A percentile compares a stretch with the other conserved stretches of the same genome.
phyloP scores from a whole-genome alignment of 306 rosid species.

The Vicia sativa region DNA sequence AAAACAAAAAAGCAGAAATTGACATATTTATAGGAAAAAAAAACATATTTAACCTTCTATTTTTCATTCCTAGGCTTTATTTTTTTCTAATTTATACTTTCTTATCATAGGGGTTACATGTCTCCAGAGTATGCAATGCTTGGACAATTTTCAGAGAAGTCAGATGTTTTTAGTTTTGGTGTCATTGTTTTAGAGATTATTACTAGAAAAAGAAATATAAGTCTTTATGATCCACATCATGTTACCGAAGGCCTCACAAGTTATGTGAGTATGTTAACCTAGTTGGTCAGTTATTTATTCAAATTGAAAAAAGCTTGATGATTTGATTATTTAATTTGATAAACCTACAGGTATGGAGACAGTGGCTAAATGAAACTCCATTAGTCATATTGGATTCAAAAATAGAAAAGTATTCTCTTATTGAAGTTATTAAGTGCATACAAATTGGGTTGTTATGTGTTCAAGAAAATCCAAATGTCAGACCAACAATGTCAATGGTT shows the following conservation, averaged over 20 bases:
- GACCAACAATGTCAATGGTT: conserved; percentile 49
- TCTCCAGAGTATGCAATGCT: conserved; percentile 47
- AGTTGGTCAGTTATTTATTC: background rate
- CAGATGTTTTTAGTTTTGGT: conserved; percentile 44
- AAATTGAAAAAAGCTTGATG: background rate
- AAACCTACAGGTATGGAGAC: conserved; percentile 44
- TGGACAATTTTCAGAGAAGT: conserved; percentile 44
- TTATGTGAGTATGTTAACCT: conserved; percentile 13
- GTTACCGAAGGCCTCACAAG: background rate
- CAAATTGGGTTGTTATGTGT: conserved; percentile 53
- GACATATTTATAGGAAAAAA: background rate
- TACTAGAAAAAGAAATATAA: conserved; percentile 40
- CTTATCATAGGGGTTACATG: conserved; percentile 43
- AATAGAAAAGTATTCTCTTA: conserved; percentile 31
- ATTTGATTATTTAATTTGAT: background rate
- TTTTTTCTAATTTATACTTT: background rate
- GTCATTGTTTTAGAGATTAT: conserved; percentile 49
- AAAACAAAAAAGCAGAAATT: background rate
- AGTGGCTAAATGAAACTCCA: conserved; percentile 44
- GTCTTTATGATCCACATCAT: conserved; percentile 12
- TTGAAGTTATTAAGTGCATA: conserved; percentile 50
- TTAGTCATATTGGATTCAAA: conserved; percentile 44
- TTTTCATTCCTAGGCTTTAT: no score
- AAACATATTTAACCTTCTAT: background rate
- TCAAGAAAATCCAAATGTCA: conserved; percentile 50